These are phyloP conservation scores for Orbilia ellipsospora DNA, from an alignment of 2,329 filamentous ascomycete genomes.

Conservation along the genomic window DNA sequence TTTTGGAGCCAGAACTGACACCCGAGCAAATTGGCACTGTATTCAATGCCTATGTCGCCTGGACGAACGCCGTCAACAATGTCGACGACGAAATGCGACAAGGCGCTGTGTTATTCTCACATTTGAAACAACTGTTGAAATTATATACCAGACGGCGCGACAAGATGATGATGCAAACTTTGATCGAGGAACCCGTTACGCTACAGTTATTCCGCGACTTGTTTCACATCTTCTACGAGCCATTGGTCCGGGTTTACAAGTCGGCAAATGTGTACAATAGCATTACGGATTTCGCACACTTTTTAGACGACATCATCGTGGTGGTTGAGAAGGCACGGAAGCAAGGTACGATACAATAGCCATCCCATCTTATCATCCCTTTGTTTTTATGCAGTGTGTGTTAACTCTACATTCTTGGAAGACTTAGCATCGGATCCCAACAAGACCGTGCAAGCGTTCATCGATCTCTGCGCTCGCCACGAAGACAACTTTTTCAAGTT, in stretches of 20 bases:
- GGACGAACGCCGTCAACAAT: slow-evolving; percentile 93
- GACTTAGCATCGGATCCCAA: slow-evolving; percentile 96
- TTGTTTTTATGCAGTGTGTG: background rate
- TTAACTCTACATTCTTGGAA: slow-evolving; percentile 27
- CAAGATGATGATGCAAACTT: slow-evolving; percentile 94
- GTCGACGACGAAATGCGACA: slow-evolving; percentile 87
- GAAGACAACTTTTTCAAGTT: slow-evolving; percentile 99
- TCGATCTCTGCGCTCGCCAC: slow-evolving; percentile 93
- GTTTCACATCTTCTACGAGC: slow-evolving; percentile 99
- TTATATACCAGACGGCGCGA: slow-evolving; percentile 89
- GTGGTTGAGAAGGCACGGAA: slow-evolving; percentile 76
- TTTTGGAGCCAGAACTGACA: slow-evolving; percentile 76
- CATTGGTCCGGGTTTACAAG: slow-evolving; percentile 95
- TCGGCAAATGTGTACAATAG: slow-evolving; percentile 98
- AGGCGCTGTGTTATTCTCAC: slow-evolving; percentile 90
- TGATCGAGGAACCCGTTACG: slow-evolving; percentile 97
- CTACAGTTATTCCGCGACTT: slow-evolving; percentile 94
- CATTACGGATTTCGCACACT: slow-evolving; percentile 93
- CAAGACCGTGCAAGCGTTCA: slow-evolving; percentile 97
- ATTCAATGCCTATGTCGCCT: slow-evolving; percentile 95
- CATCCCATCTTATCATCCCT: background rate
- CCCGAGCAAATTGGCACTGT: slow-evolving; percentile 82
- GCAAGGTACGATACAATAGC: slow-evolving; percentile 61
- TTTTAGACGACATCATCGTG: slow-evolving; percentile 90
- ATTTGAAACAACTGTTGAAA: slow-evolving; percentile 94